A percentile compares a stretch with the other conserved stretches of the same genome.
Evolutionary conservation across 2,329 filamentous ascomycete species (phyloP).

Genomic region (Neonectria neomacrospora): DNA sequence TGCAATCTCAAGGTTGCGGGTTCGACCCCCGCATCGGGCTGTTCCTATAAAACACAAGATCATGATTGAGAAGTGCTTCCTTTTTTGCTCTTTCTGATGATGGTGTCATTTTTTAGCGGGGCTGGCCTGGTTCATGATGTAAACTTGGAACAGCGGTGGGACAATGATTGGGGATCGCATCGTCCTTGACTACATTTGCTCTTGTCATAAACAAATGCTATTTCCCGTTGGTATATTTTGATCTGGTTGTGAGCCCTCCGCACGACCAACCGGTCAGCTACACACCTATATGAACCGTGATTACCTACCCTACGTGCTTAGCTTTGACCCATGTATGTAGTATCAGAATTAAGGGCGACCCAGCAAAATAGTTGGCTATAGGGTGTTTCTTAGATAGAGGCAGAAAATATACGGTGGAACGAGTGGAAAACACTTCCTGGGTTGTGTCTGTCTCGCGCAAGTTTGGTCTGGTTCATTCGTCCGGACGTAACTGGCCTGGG

Average conservation of each 20-base stretch:
- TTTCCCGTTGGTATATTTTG: too few relatives aligned
- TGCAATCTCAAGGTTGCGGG: conserved; percentile 65
- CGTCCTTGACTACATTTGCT: background rate
- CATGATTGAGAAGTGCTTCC: conserved; percentile 42
- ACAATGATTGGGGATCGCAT: background rate
- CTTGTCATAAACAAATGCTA: too few relatives aligned
- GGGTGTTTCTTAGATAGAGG: background rate
- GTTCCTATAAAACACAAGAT: conserved; percentile 48
- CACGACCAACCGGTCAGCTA: too few relatives aligned
- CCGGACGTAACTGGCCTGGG: background rate
- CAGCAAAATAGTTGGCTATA: background rate
- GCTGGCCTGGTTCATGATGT: background rate
- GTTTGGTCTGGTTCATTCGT: background rate
- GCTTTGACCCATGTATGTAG: background rate
- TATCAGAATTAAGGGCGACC: background rate
- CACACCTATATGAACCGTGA: too few relatives aligned
- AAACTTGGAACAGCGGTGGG: background rate
- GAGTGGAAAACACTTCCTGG: background rate
- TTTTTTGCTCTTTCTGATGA: conserved; percentile 28
- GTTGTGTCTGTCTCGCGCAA: too few relatives aligned
- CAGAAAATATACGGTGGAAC: background rate
- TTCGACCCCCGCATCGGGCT: conserved; percentile 60
- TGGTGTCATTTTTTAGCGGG: background rate
- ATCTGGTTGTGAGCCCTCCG: too few relatives aligned
- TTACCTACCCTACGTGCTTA: background rate